A percentile compares a stretch with the other conserved stretches of the same genome.
phyloP scores from a whole-genome alignment of 179 eudicot species.

The Dionaea muscipula region DNA sequence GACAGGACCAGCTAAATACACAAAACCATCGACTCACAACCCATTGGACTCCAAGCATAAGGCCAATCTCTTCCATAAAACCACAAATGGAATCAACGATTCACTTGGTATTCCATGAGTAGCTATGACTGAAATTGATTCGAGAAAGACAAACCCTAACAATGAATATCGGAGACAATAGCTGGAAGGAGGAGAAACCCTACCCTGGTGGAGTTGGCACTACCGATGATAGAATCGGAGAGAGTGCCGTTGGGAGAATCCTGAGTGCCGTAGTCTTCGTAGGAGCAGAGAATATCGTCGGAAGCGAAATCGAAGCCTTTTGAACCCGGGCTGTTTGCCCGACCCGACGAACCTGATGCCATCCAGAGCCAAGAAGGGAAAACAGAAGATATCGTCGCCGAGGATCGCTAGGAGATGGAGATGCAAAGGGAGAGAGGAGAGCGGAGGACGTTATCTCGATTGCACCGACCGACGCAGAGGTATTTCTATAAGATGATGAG shows the following conservation, averaged over 20 bases:
- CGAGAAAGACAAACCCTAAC: no score
- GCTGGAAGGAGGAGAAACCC: neutral
- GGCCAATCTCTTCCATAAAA: no score
- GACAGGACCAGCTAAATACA: no score
- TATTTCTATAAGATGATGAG: no score
- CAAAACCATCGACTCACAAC: no score
- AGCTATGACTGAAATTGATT: no score
- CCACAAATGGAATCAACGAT: no score
- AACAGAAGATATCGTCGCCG: no score
- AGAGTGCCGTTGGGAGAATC: constrained; percentile 42
- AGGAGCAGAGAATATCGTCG: constrained; percentile 81
- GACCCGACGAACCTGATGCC: constrained; percentile 78
- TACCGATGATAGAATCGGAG: constrained; percentile 39
- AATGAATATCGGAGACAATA: no score
- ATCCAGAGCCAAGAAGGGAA: constrained; percentile 15
- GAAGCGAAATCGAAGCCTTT: constrained; percentile 71
- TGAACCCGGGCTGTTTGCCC: constrained; percentile 34
- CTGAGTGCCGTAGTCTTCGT: constrained; percentile 52
- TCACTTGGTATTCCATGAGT: no score
- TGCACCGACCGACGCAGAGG: constrained; percentile 1
- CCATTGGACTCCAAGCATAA: no score
- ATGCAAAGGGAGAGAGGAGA: neutral
- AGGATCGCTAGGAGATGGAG: no score
- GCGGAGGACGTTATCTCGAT: neutral
- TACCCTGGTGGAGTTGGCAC: constrained; percentile 56